A percentile compares a stretch with the other conserved stretches of the same genome.
These are phyloP conservation scores for Xerophyta viscosa DNA, from an alignment of 106 monocot genomes.

Conservation along the genomic window DNA sequence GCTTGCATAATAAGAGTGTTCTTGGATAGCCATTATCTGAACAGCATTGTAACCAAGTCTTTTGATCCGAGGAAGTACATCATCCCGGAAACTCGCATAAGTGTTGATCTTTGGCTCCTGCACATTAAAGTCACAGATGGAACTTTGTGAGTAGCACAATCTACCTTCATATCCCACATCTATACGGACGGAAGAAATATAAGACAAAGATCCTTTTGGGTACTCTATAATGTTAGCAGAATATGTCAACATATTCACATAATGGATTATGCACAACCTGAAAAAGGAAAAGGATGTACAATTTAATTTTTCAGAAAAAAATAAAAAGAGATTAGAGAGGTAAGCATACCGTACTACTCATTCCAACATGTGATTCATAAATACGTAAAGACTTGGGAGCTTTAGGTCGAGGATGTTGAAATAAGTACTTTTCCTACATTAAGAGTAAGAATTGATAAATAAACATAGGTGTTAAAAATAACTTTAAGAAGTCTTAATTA, in stretches of 20 bases:
- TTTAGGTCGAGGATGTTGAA: conserved; percentile 81
- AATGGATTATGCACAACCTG: too few relatives aligned
- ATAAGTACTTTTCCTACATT: conserved; percentile 79
- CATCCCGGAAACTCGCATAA: conserved; percentile 93
- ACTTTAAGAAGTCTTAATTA: neutral
- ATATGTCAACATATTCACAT: too few relatives aligned
- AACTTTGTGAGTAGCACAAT: too few relatives aligned
- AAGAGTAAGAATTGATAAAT: neutral
- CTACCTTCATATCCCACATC: too few relatives aligned
- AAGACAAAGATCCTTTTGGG: too few relatives aligned
- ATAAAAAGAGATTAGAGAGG: neutral
- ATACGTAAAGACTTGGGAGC: conserved; percentile 84
- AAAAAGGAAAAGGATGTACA: neutral
- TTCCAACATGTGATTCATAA: conserved; percentile 97
- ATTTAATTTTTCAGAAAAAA: neutral
- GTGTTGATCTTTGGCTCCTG: conserved; percentile 97
- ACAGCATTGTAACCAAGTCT: conserved; percentile 99
- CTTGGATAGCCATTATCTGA: conserved; percentile 99
- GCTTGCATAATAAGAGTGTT: conserved; percentile 98
- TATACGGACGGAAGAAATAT: too few relatives aligned
- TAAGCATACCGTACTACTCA: conserved; percentile 87
- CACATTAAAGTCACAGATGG: conserved; percentile 1
- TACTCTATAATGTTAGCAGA: too few relatives aligned
- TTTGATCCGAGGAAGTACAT: conserved; percentile 91
- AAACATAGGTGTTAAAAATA: too few relatives aligned